These are phyloP conservation scores for Phylloboletellus chloephorus DNA, from an alignment of 1,284 basidiomycete species.

Conservation along the genomic window DNA sequence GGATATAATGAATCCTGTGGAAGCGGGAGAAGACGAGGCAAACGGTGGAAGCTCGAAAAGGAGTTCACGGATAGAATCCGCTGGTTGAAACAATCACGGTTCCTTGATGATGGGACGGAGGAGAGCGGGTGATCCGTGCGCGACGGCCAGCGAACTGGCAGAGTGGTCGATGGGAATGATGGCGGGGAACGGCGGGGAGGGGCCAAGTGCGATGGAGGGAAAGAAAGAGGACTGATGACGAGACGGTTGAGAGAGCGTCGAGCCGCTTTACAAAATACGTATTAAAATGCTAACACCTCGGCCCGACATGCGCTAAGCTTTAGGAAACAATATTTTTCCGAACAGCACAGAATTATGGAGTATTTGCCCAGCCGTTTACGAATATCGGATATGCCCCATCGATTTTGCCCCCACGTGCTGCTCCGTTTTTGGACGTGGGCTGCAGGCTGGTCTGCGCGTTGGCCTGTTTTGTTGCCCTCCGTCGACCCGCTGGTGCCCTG, in stretches of 20 bases:
- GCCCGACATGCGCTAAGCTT: constrained; percentile 14
- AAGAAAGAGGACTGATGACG: constrained; percentile 15
- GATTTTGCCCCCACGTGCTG: too few relatives aligned
- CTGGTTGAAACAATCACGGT: constrained; percentile 25
- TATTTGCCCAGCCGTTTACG: too few relatives aligned
- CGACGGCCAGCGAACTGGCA: not conserved
- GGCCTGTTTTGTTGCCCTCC: constrained; percentile 6
- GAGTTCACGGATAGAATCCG: constrained; percentile 14
- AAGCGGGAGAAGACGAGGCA: constrained; percentile 16
- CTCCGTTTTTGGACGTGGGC: too few relatives aligned
- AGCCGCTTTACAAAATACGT: constrained; percentile 21
- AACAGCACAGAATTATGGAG: too few relatives aligned
- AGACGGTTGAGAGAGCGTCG: constrained; percentile 13
- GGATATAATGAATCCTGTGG: constrained; percentile 20
- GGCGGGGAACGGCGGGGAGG: constrained; percentile 2
- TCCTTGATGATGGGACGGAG: constrained; percentile 22
- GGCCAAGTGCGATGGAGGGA: constrained; percentile 15
- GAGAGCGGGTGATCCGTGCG: constrained; percentile 20
- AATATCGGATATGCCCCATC: too few relatives aligned
- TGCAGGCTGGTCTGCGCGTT: constrained; percentile 1
- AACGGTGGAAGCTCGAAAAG: constrained; percentile 15
- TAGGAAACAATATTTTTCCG: too few relatives aligned
- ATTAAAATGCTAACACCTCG: constrained; percentile 11
- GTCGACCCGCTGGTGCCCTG: constrained; percentile 6
- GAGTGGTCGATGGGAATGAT: constrained; percentile 16